Conservation (phyloP, 2,329 filamentous ascomycete genomes). For the Chaetomium olivaceum region DNA sequence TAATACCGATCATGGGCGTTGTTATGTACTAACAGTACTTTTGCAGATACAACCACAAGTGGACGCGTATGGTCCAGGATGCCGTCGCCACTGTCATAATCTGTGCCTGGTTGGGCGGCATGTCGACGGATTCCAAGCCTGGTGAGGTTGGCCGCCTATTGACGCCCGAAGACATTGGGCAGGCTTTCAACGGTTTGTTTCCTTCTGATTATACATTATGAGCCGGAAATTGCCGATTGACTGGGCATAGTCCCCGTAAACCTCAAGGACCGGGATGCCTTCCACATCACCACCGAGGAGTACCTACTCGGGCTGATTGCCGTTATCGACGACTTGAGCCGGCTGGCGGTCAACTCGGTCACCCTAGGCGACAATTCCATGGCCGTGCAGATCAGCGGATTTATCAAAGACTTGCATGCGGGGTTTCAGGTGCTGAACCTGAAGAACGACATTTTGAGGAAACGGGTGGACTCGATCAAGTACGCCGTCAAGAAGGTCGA, state of each 20-base stretch:
- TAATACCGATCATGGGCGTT: not conserved
- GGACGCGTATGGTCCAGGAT: constrained; percentile 82
- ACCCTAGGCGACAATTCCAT: constrained; percentile 85
- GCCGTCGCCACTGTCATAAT: constrained; percentile 62
- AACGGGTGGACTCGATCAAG: constrained; percentile 90
- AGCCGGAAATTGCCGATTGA: not conserved
- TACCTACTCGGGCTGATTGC: constrained; percentile 87
- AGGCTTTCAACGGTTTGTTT: constrained; percentile 67
- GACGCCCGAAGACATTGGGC: constrained; percentile 84
- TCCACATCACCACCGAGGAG: constrained; percentile 96
- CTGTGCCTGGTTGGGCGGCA: constrained; percentile 77
- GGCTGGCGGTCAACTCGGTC: constrained; percentile 91
- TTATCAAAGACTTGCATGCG: constrained; percentile 92
- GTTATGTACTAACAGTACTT: not conserved
- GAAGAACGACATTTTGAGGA: constrained; percentile 90
- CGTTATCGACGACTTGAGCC: constrained; percentile 85
- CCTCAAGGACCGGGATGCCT: constrained; percentile 82
- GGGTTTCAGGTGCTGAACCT: constrained; percentile 97
- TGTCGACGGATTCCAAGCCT: constrained; percentile 55
- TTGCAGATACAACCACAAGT: constrained; percentile 74
- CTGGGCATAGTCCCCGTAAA: constrained; percentile 70
- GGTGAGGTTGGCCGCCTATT: constrained; percentile 66
- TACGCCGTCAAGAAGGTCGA: constrained; percentile 98
- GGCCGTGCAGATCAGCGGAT: constrained; percentile 83
- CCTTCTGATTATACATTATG: not conserved